phyloP scores from a whole-genome alignment of 192 early-diverging fungal genomes.

The Gonapodya sp. region DNA sequence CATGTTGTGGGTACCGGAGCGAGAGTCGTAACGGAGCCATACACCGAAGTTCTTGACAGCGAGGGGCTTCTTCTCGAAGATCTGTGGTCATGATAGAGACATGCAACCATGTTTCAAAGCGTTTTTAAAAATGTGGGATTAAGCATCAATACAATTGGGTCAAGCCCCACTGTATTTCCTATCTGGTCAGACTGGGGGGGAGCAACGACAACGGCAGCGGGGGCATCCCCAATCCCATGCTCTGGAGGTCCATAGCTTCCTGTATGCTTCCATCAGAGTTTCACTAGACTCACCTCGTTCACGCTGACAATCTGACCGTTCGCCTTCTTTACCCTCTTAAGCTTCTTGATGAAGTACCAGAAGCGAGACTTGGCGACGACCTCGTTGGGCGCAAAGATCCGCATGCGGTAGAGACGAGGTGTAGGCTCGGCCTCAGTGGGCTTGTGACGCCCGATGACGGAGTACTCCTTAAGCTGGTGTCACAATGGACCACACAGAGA shows the following conservation, averaged over 20 bases:
- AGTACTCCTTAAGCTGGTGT: slow-evolving; percentile 43
- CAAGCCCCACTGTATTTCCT: no score
- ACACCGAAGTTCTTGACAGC: slow-evolving; percentile 97
- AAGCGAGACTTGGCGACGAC: slow-evolving; percentile 98
- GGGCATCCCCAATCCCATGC: no score
- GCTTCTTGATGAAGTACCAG: slow-evolving; percentile 99
- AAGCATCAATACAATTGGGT: no score
- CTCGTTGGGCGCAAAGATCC: slow-evolving; percentile 97
- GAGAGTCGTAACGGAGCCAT: slow-evolving; percentile 99
- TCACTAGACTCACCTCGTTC: slow-evolving; percentile 76
- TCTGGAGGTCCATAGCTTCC: no score
- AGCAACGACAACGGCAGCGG: no score
- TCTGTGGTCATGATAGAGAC: slow-evolving; percentile 35
- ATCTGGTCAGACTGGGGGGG: no score
- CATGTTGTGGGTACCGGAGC: slow-evolving; percentile 99
- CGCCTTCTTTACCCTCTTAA: slow-evolving; percentile 98
- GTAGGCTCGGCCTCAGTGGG: slow-evolving; percentile 83
- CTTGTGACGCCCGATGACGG: slow-evolving; percentile 91
- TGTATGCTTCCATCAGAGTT: no score
- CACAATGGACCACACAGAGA: no score
- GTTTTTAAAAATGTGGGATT: no score
- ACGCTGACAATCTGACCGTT: slow-evolving; percentile 95
- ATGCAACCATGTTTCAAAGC: not conserved
- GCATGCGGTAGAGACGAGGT: slow-evolving; percentile 97
- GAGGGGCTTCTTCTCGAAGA: slow-evolving; percentile 87